Percentiles rank a stretch among this genome's conserved stretches.
phyloP scores from a whole-genome alignment of 139 green algal genomes.

The Closterium sp. region DNA sequence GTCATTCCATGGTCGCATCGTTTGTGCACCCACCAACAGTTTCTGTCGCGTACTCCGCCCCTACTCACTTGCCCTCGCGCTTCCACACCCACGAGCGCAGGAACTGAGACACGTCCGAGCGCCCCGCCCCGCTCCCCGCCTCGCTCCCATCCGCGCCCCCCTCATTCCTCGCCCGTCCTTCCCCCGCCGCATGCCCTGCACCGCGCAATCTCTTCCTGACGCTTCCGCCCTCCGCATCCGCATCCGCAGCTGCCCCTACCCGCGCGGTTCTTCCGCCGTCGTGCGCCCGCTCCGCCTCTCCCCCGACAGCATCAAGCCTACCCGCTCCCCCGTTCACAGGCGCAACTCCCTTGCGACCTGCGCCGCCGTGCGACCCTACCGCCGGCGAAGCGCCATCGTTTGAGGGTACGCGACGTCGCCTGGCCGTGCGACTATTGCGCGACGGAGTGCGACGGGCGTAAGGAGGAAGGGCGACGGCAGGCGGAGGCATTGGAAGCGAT shows the following conservation, averaged over 20 bases:
- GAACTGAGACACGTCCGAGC: conserved; percentile 5
- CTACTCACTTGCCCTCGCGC: conserved; percentile 19
- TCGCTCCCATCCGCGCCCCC: neutral
- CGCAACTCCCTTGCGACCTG: neutral
- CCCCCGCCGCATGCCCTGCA: neutral
- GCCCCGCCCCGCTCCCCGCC: neutral
- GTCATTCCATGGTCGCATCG: too few species aligned
- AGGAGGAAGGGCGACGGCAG: neutral
- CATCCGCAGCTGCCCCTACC: neutral
- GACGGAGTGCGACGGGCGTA: neutral
- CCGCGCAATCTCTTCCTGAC: neutral
- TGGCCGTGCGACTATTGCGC: neutral
- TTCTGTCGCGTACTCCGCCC: neutral
- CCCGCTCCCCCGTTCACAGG: neutral
- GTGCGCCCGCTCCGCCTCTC: neutral
- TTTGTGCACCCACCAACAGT: too few species aligned
- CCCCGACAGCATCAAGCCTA: neutral
- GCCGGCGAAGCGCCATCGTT: neutral
- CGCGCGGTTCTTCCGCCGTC: neutral
- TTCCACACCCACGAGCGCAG: conserved; percentile 30
- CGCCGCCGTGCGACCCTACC: too few species aligned
- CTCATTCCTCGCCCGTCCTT: conserved; percentile 5
- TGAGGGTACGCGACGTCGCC: neutral
- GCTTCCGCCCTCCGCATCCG: neutral
- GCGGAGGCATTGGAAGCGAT: neutral